Percentiles rank a stretch among this genome's conserved stretches.
Conservation (phyloP, 2,329 filamentous ascomycete species). For the Phialemonium atrogriseum region DNA sequence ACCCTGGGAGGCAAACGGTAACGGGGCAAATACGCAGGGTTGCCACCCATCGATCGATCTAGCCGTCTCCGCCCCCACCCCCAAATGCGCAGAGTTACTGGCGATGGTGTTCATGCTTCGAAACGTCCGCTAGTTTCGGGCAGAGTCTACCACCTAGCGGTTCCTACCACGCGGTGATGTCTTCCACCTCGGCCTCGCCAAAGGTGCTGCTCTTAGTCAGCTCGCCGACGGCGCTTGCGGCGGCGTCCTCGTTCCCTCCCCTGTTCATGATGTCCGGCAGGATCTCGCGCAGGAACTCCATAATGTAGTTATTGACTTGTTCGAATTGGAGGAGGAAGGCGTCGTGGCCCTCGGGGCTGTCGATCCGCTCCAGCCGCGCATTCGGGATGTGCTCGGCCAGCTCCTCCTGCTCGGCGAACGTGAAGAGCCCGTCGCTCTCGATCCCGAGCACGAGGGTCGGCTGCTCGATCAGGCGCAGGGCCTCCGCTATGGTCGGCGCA, state of each 20-base stretch:
- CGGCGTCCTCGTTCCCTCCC: conserved; percentile 33
- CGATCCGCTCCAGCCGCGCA: conserved; percentile 74
- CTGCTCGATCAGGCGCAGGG: conserved; percentile 75
- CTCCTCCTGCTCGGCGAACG: conserved; percentile 93
- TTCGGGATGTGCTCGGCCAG: conserved; percentile 74
- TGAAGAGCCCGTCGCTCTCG: conserved; percentile 92
- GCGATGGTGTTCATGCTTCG: neutral
- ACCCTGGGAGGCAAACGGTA: too few species aligned
- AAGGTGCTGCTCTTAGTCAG: conserved; percentile 85
- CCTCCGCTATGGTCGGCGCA: conserved; percentile 58
- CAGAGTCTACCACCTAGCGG: neutral
- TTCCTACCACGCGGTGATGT: conserved; percentile 2
- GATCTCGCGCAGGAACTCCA: conserved; percentile 74
- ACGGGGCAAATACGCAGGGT: too few species aligned
- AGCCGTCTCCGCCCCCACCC: neutral
- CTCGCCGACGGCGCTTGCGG: conserved; percentile 43
- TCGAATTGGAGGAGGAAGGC: conserved; percentile 95
- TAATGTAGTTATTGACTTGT: conserved; percentile 84
- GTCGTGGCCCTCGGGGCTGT: conserved; percentile 92
- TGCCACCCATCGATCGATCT: too few species aligned
- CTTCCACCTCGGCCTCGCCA: conserved; percentile 86
- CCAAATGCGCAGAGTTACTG: neutral
- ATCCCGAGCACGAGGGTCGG: conserved; percentile 89
- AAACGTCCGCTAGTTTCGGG: too few species aligned
- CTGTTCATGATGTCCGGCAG: conserved; percentile 81